Percentiles rank a stretch among this genome's conserved stretches.
These are phyloP conservation scores for Fusarium keratoplasticum DNA, from an alignment of 2,329 filamentous ascomycete species.

Conservation along the genomic window DNA sequence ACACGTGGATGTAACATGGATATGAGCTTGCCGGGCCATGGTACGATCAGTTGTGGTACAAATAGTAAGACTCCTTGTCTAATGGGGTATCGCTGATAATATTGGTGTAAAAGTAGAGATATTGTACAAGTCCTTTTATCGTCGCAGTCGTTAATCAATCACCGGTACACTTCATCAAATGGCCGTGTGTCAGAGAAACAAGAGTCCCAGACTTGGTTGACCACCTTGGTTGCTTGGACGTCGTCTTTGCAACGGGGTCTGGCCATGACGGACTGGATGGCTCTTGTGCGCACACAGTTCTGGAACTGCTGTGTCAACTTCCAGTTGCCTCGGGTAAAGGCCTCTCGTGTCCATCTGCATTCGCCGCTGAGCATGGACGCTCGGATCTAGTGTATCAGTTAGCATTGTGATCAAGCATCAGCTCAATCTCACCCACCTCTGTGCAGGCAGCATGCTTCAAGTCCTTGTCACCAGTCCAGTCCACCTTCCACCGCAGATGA, in stretches of 20 bases:
- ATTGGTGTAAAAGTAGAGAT: constrained; percentile 35
- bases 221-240: constrained; percentile 84
- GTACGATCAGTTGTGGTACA: not conserved
- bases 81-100: constrained; percentile 43
- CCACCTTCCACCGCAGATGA: constrained; percentile 89
- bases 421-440: constrained; percentile 69
- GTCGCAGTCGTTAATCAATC: constrained; percentile 36
- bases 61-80: not conserved
- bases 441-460: constrained; percentile 92
- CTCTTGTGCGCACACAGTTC: constrained; percentile 86
- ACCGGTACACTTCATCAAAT: constrained; percentile 96
- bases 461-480: constrained; percentile 77
- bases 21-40: not conserved
- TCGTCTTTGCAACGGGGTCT: constrained; percentile 87
- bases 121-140: constrained; percentile 39
- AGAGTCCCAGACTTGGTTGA: constrained; percentile 99
- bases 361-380: constrained; percentile 94
- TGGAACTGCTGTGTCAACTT: constrained; percentile 93
- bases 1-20: not conserved
- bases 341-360: constrained; percentile 89
- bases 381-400: constrained; percentile 72
- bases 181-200: constrained; percentile 95
- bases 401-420: not conserved
- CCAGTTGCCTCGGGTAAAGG: constrained; percentile 87
- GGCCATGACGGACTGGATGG: constrained; percentile 81